Conservation (phyloP, 345 rosid genomes). For the Arabis alpina region DNA sequence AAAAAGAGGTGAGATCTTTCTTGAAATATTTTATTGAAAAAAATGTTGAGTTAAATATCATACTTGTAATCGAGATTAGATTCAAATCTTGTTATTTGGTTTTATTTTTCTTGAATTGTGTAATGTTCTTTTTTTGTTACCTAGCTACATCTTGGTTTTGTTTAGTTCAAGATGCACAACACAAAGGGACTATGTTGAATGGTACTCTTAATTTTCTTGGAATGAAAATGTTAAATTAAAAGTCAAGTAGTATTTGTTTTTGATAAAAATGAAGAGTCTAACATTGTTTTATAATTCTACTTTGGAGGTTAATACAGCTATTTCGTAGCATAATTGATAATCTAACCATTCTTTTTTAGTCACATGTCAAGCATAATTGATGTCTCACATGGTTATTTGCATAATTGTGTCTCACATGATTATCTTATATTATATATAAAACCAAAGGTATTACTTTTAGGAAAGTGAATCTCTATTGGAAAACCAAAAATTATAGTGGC, state of each 20-base stretch:
- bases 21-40: slow-evolving; percentile 12
- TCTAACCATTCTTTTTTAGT: no score
- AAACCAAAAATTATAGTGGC: no score
- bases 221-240: no score
- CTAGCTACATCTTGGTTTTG: slow-evolving; percentile 29
- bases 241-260: neutral
- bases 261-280: neutral
- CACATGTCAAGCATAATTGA: no score
- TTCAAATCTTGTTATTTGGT: slow-evolving; percentile 25
- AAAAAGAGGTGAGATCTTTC: slow-evolving; percentile 30
- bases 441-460: no score
- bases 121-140: neutral
- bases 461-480: no score
- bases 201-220: neutral
- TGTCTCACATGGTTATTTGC: no score
- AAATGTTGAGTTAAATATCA: slow-evolving; percentile 23
- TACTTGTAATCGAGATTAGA: slow-evolving; percentile 38
- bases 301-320: neutral
- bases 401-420: no score
- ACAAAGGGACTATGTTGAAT: slow-evolving; percentile 9
- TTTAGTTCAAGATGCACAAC: slow-evolving; percentile 24
- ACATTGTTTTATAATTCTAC: neutral
- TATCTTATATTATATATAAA: no score
- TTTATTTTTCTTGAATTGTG: slow-evolving; percentile 20
- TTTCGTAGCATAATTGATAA: no score